Conservation (phyloP, 306 rosid genomes). For the Echinosophora koreensis region DNA sequence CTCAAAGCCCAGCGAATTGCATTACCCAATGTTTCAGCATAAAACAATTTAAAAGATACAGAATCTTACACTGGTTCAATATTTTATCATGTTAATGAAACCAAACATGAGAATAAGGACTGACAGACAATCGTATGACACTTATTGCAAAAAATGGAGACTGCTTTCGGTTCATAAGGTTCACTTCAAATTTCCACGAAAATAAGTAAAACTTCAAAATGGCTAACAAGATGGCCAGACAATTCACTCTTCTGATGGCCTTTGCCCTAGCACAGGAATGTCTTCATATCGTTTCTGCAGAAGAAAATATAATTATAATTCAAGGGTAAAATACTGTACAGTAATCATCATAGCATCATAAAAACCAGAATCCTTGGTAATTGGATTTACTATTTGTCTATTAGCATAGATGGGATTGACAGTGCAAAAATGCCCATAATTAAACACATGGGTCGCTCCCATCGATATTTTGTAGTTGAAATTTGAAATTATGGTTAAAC, state of each 20-base stretch:
- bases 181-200: constrained; percentile 51
- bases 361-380: constrained; percentile 19
- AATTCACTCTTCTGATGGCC: constrained; percentile 53
- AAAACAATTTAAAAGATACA: constrained; percentile 31
- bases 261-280: constrained; percentile 61
- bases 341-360: constrained; percentile 1
- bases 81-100: constrained; percentile 34
- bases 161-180: constrained; percentile 56
- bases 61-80: constrained; percentile 37
- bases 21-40: constrained; percentile 1
- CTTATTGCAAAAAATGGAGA: constrained; percentile 72
- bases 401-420: constrained; percentile 11
- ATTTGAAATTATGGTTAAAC: not conserved
- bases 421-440: not conserved
- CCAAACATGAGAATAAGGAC: constrained; percentile 44
- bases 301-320: constrained; percentile 16
- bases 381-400: not conserved
- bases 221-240: constrained; percentile 35
- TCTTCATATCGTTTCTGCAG: constrained; percentile 65
- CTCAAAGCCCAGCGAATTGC: constrained; percentile 3
- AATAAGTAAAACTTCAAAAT: constrained; percentile 46
- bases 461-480: not conserved
- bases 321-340: not conserved
- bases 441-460: not conserved
- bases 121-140: constrained; percentile 42